Evolutionary conservation across 2,329 filamentous ascomycete genomes (phyloP).

Genomic region (Raffaelea arxii): DNA sequence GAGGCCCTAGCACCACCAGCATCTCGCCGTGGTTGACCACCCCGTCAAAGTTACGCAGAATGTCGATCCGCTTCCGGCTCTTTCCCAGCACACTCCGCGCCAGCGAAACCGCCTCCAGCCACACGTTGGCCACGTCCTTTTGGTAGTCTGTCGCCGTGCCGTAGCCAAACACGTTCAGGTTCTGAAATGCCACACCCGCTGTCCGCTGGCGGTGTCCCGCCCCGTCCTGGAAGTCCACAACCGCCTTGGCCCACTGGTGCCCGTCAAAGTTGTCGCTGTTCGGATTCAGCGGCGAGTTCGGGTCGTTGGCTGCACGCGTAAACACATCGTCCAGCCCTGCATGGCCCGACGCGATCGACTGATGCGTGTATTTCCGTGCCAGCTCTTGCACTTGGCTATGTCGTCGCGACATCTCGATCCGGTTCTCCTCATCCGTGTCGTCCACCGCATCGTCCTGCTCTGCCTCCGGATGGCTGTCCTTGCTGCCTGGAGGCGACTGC

Average conservation of each 20-base stretch:
- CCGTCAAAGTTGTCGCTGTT: conserved; percentile 37
- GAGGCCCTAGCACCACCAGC: conserved; percentile 63
- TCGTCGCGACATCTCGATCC: not conserved
- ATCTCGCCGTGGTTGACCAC: conserved; percentile 62
- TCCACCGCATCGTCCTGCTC: not conserved
- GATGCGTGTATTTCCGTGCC: not conserved
- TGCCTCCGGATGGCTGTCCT: too few species aligned
- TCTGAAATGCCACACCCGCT: conserved; percentile 54
- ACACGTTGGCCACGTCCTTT: conserved; percentile 53
- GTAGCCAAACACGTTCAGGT: conserved; percentile 59
- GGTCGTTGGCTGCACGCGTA: conserved; percentile 23
- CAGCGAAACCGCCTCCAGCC: conserved; percentile 36
- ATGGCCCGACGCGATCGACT: conserved; percentile 3
- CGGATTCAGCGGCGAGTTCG: conserved; percentile 35
- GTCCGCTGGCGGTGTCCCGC: conserved; percentile 47
- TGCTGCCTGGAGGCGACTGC: too few species aligned
- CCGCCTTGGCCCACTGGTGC: conserved; percentile 46
- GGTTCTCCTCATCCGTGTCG: not conserved
- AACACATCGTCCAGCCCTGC: too few species aligned
- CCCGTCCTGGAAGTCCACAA: conserved; percentile 40
- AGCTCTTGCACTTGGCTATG: not conserved
- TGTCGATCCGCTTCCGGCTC: conserved; percentile 48
- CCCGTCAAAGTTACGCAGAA: conserved; percentile 57
- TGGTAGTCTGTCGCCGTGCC: conserved; percentile 60
- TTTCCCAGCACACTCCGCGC: conserved; percentile 41